Base-by-base conservation (phyloP, 192 early-diverging fungal genomes). In the Rhizoclosmatium sp. region DNA sequence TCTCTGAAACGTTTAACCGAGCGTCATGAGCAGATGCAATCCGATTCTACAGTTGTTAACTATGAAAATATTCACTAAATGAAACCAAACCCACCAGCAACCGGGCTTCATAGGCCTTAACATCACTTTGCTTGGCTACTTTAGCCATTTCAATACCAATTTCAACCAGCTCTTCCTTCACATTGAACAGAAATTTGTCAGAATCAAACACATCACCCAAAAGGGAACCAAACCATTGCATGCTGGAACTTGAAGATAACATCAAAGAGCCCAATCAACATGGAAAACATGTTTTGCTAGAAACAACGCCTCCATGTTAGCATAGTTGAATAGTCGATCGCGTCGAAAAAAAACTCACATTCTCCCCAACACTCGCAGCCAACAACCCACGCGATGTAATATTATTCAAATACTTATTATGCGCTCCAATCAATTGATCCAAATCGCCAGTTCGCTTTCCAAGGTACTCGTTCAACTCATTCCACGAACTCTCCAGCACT, bases 401-500 rank as follows among this genome's bases (percentile, higher is more conserved):
- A 40, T 89, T 83, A 2, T 72, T 83, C 31, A 97, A 82, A 70
- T 96, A 99, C 61, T 85, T 83, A 47, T 86, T 87, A 75, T 99
- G 96, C 4, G 91, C 93, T 42, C 89, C 88, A 47, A 95, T 95
- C 68, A 97, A 82, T 9, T 81, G 82, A 84, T 99, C 95, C 16
- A 97, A 83, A 78, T 95, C 95, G 5, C 89, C 89, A 14, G 86
- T 89, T 39, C 84, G 85, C 65, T 88, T 87, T 19, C 85, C 74
- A 21, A 92, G 85, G 19, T 84, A 85, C 40, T 80, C 85, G 1
- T 88, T 73, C 19, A 99, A 87, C 80, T 92, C 89, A 42, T 91
- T 92, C 97, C 97, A 99, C 0, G 95, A 93, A 64, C 92, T 92
- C 84, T 96, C 96, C 41, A 99, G 81, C 5, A 93, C 94, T 82